These are phyloP conservation scores for Stagonosporopsis cucurbitacearum DNA, from an alignment of 2,329 filamentous ascomycete species.

Conservation along the genomic window DNA sequence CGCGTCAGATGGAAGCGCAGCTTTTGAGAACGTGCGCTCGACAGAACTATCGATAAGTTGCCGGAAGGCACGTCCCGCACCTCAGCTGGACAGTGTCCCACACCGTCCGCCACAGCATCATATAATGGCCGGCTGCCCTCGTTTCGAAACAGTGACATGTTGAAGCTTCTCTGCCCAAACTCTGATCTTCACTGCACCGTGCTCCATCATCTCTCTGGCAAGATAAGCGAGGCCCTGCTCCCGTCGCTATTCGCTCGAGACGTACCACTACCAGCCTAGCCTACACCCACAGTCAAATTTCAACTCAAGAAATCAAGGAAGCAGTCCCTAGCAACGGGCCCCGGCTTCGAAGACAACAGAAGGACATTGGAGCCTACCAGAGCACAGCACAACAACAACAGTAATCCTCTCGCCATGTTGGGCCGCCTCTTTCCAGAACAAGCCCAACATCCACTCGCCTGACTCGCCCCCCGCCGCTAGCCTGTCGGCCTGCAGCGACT, in stretches of 20 bases:
- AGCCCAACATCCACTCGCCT: slow-evolving; percentile 16
- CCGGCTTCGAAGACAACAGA: slow-evolving; percentile 1
- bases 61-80: slow-evolving; percentile 22
- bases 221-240: slow-evolving; percentile 7
- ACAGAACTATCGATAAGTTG: slow-evolving; percentile 29
- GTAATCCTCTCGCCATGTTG: slow-evolving; percentile 7
- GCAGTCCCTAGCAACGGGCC: slow-evolving; percentile 8
- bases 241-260: not conserved
- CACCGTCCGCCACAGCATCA: slow-evolving; percentile 20
- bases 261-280: slow-evolving; percentile 6
- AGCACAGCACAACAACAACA: slow-evolving; percentile 15
- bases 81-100: slow-evolving; percentile 14
- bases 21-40: slow-evolving; percentile 15
- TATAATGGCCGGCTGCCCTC: slow-evolving; percentile 15
- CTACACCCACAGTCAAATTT: not conserved
- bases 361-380: slow-evolving; percentile 1
- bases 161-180: slow-evolving; percentile 5
- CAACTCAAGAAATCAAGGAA: slow-evolving; percentile 8
- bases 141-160: slow-evolving; percentile 11
- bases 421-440: slow-evolving; percentile 24
- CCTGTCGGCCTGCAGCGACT: slow-evolving; percentile 9
- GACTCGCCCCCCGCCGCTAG: slow-evolving; percentile 15
- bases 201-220: slow-evolving; percentile 1
- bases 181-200: slow-evolving; percentile 6
- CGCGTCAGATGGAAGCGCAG: slow-evolving; percentile 30